Base-by-base conservation (phyloP, 2,329 filamentous ascomycete genomes). In the Xenoacremonium recifei region DNA sequence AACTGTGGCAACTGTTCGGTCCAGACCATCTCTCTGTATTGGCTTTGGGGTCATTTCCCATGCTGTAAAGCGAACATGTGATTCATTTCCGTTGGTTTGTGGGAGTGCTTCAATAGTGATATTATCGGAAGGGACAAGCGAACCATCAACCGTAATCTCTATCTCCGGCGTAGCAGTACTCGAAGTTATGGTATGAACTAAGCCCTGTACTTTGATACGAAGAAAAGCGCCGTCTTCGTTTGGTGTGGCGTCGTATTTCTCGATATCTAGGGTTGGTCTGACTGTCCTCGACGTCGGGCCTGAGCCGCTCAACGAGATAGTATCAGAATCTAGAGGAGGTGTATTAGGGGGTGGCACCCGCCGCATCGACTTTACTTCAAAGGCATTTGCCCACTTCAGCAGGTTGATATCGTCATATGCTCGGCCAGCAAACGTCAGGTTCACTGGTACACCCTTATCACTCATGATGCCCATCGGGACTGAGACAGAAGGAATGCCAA, bases 401-500 rank as follows among this genome's bases (percentile, higher is more conserved):
- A 64, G 39, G 7, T 54, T 52, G 32, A 19, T 35, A 44, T 79
- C 75, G 3, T 66, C 60, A 35, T 72, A 73, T 7, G 70, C 72
- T 35, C 68, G 72, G 1, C 69, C 70, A 1, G 70, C 71, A 53
- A 79, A 77, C 0, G 74, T 78, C 30, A 78, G 48, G 35, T 73
- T 73, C 2, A 77, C 64, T 1, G 75, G 75, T 69, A 79, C 76
- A 3, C 54, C 49, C 37, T 62, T 71, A 20, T 66, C 62, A 5
- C 55, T 51, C 64, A 77, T 65, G 3, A 68, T 36, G 1, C 75
- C 75, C 75, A 78, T 78, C 0, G 73, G 68, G 3, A 77, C 71
- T 3, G 66, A 73, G 6, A 79, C 65, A 0, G 72, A 75, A 1
- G 76, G 76, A 3, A 79, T 66, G 10, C 76, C 75, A 7, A 78